phyloP scores from a whole-genome alignment of 2,329 filamentous ascomycete species.

The Amesomyces nigricolor region DNA sequence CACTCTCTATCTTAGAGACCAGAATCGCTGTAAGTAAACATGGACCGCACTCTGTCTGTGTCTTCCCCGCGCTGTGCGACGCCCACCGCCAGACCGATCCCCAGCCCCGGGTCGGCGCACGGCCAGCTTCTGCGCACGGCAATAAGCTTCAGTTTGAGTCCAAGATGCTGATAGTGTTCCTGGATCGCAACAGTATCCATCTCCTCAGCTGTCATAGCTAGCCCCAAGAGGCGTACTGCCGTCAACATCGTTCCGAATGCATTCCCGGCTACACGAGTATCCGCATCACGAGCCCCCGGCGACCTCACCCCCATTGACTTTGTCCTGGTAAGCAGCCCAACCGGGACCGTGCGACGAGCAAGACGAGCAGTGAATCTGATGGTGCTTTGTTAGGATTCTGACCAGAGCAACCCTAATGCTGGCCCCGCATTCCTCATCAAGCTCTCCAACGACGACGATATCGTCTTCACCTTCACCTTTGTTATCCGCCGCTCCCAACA shows the following conservation, averaged over 20 bases:
- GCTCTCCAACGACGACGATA: slow-evolving; percentile 83
- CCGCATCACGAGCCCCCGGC: slow-evolving; percentile 62
- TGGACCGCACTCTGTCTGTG: not conserved
- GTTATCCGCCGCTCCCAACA: slow-evolving; percentile 55
- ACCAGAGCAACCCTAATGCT: slow-evolving; percentile 44
- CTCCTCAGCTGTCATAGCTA: slow-evolving; percentile 75
- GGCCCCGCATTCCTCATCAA: slow-evolving; percentile 77
- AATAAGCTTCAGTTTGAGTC: not conserved
- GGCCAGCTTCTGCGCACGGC: not conserved
- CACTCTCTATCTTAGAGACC: slow-evolving; percentile 80
- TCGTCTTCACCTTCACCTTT: slow-evolving; percentile 90
- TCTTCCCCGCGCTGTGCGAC: slow-evolving; percentile 11
- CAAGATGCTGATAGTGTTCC: slow-evolving; percentile 21
- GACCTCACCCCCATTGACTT: slow-evolving; percentile 81
- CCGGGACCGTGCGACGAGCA: not conserved
- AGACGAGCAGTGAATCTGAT: not conserved
- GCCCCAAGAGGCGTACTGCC: slow-evolving; percentile 69
- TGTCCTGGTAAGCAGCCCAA: slow-evolving; percentile 63
- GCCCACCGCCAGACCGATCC: not conserved
- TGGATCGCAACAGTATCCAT: slow-evolving; percentile 63
- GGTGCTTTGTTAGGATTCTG: slow-evolving; percentile 63
- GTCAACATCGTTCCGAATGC: slow-evolving; percentile 77
- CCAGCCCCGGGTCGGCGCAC: slow-evolving; percentile 10
- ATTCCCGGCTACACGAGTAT: slow-evolving; percentile 76
- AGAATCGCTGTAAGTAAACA: slow-evolving; percentile 66